Evolutionary conservation across 2,329 filamentous ascomycete species (phyloP).

Genomic region (Penicillium olsonii): DNA sequence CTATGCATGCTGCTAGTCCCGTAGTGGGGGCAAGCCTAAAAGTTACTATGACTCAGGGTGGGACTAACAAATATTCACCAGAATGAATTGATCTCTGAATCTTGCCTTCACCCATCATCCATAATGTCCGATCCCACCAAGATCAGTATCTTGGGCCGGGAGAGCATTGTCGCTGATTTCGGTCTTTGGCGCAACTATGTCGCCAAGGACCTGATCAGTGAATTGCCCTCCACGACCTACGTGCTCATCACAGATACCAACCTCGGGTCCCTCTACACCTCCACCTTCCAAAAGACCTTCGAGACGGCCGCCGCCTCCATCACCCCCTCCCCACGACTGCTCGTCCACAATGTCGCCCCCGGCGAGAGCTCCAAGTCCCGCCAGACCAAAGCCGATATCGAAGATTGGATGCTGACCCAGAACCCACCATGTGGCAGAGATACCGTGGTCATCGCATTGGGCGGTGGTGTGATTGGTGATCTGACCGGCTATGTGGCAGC

Average conservation of each 20-base stretch:
- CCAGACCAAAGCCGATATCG: constrained; percentile 90
- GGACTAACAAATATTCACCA: constrained; percentile 18
- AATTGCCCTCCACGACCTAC: constrained; percentile 83
- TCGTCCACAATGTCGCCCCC: constrained; percentile 83
- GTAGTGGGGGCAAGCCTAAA: background rate
- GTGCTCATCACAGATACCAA: constrained; percentile 97
- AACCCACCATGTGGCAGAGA: constrained; percentile 84
- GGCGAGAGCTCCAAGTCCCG: constrained; percentile 93
- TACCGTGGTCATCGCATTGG: constrained; percentile 90
- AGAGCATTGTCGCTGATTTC: constrained; percentile 89
- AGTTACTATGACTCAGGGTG: constrained; percentile 5
- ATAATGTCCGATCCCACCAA: constrained; percentile 53
- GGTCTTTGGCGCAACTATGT: constrained; percentile 85
- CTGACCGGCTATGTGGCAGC: constrained; percentile 97
- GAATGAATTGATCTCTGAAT: constrained; percentile 27
- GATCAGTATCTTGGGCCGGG: constrained; percentile 82
- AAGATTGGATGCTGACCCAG: constrained; percentile 93
- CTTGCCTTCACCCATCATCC: constrained; percentile 13
- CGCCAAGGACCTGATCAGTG: constrained; percentile 74
- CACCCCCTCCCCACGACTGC: constrained; percentile 63
- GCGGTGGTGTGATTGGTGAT: constrained; percentile 95
- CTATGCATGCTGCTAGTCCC: background rate
- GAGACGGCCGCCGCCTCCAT: constrained; percentile 49
- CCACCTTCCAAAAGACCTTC: constrained; percentile 72
- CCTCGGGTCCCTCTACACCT: constrained; percentile 75